These are phyloP conservation scores for Pythium guiyangense DNA, from an alignment of 352 stramenopile genomes.

Conservation along the genomic window DNA sequence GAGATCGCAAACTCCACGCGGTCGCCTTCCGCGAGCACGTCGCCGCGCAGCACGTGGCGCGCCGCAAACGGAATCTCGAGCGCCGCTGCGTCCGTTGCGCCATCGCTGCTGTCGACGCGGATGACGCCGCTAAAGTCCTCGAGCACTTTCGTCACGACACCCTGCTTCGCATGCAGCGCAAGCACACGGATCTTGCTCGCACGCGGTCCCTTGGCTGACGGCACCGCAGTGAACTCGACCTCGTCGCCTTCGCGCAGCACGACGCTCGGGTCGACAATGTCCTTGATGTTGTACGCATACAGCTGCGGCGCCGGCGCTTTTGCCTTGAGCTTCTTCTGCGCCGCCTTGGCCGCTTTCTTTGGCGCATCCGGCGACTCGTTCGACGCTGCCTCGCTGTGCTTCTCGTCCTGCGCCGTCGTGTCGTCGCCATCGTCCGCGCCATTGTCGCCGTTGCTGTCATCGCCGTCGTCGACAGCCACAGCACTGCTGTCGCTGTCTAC, in stretches of 20 bases:
- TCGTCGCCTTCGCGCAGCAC: constrained; percentile 70
- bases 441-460: constrained; percentile 17
- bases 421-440: constrained; percentile 23
- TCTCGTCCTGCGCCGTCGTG: constrained; percentile 6
- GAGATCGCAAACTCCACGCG: constrained; percentile 66
- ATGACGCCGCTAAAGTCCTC: constrained; percentile 59
- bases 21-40: constrained; percentile 58
- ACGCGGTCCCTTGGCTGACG: constrained; percentile 37
- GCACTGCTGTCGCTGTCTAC: neutral
- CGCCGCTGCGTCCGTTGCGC: constrained; percentile 4
- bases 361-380: neutral
- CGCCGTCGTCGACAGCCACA: constrained; percentile 1
- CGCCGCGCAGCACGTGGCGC: constrained; percentile 52
- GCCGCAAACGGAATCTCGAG: constrained; percentile 41
- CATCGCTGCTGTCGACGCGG: constrained; percentile 32
- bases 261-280: constrained; percentile 44
- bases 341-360: neutral
- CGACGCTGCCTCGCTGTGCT: constrained; percentile 9
- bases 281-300: constrained; percentile 65
- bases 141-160: constrained; percentile 42
- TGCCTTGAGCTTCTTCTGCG: constrained; percentile 13
- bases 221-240: constrained; percentile 56
- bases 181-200: constrained; percentile 56
- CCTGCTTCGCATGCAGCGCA: constrained; percentile 46
- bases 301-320: constrained; percentile 13